These are phyloP conservation scores for Piper longum DNA, from an alignment of 164 flowering plant species.

Conservation along the genomic window DNA sequence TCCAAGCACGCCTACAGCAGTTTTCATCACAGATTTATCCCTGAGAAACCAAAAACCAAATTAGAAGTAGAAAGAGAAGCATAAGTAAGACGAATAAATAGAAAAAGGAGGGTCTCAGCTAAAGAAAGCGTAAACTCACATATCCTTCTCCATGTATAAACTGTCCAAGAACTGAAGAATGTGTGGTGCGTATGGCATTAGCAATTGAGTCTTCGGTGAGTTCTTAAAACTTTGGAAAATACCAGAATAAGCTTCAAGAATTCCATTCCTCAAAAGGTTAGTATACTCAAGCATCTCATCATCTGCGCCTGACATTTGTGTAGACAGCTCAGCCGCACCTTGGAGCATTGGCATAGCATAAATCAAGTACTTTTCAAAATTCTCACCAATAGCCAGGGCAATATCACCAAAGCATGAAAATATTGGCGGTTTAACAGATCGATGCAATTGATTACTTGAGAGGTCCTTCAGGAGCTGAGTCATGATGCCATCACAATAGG, in stretches of 20 bases:
- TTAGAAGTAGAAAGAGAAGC: neutral
- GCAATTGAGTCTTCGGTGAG: slow-evolving; percentile 39
- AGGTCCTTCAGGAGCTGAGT: too few relatives aligned
- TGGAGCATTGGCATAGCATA: slow-evolving; percentile 70
- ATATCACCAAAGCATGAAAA: too few relatives aligned
- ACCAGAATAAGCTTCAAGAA: slow-evolving; percentile 56
- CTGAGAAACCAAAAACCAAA: slow-evolving; percentile 15
- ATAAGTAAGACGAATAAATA: neutral
- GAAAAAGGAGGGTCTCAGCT: neutral
- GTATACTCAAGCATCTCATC: slow-evolving; percentile 45
- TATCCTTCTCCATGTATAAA: slow-evolving; percentile 41
- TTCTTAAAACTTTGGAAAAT: slow-evolving; percentile 52
- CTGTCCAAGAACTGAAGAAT: slow-evolving; percentile 47
- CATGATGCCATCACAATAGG: slow-evolving; percentile 32
- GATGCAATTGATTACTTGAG: too few relatives aligned
- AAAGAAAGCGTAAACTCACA: slow-evolving; percentile 19
- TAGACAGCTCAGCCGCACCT: slow-evolving; percentile 45
- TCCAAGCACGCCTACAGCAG: slow-evolving; percentile 77
- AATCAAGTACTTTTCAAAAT: slow-evolving; percentile 50
- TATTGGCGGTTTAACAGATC: too few relatives aligned
- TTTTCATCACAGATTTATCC: slow-evolving; percentile 79
- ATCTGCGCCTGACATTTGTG: slow-evolving; percentile 30
- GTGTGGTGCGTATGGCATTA: slow-evolving; percentile 42
- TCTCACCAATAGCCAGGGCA: slow-evolving; percentile 31
- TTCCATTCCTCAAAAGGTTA: slow-evolving; percentile 41